These are phyloP conservation scores for Ophiostoma montium DNA, from an alignment of 2,329 filamentous ascomycete genomes.

Conservation along the genomic window DNA sequence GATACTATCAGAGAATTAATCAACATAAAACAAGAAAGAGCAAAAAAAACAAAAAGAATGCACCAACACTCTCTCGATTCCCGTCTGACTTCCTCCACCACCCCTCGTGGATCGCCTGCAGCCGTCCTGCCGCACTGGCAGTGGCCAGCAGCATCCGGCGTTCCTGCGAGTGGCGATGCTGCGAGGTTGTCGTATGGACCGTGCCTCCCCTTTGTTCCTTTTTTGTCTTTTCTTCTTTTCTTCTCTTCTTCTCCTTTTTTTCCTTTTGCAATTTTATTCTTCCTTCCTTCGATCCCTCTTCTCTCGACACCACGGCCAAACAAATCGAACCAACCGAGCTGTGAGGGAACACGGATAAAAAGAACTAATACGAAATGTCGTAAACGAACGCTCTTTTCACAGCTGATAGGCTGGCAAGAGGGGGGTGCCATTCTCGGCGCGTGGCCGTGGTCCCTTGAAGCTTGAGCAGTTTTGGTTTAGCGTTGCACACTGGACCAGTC, in stretches of 20 bases:
- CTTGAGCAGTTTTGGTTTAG: neutral
- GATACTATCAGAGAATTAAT: neutral
- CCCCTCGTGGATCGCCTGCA: neutral
- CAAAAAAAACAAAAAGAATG: neutral
- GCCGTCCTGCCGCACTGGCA: neutral
- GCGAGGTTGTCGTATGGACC: no score
- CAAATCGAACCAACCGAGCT: no score
- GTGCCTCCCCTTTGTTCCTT: no score
- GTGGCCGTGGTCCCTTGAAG: constrained; percentile 1
- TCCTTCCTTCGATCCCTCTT: no score
- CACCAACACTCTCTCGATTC: neutral
- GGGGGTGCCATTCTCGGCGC: constrained; percentile 3
- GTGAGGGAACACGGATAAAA: neutral
- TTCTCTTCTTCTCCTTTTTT: no score
- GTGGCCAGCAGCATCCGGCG: neutral
- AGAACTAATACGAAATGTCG: neutral
- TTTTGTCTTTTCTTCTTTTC: no score
- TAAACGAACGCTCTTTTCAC: neutral
- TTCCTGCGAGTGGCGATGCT: no score
- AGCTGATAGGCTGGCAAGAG: constrained; percentile 4
- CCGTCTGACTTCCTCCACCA: neutral
- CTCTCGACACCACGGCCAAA: no score
- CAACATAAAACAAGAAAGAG: neutral
- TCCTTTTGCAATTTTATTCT: no score
- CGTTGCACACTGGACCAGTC: constrained; percentile 1